A percentile compares a stretch with the other conserved stretches of the same genome.
These are phyloP conservation scores for Colletotrichum phormii DNA, from an alignment of 2,329 filamentous ascomycete genomes.

Conservation along the genomic window DNA sequence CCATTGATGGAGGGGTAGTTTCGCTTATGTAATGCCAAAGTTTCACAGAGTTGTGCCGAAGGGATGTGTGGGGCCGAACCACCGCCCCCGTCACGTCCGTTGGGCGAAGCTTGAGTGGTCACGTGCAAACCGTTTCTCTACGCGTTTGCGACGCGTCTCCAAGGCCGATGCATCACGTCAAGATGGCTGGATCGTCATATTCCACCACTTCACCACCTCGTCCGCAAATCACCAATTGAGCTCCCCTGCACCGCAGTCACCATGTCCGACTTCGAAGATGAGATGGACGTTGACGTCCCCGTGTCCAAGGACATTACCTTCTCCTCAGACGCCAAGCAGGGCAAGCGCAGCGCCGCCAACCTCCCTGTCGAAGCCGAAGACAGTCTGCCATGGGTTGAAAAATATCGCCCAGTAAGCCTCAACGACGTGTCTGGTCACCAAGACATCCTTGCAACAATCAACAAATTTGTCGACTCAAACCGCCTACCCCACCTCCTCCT, in stretches of 20 bases:
- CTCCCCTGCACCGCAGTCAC: neutral
- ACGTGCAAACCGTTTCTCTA: neutral
- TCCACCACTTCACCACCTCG: neutral
- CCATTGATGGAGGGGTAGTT: neutral
- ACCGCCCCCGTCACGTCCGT: too few species aligned
- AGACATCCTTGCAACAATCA: slow-evolving; percentile 97
- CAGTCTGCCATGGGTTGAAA: slow-evolving; percentile 96
- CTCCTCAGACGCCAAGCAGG: slow-evolving; percentile 82
- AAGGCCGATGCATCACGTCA: neutral
- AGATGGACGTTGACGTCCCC: slow-evolving; percentile 70
- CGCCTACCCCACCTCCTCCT: slow-evolving; percentile 94
- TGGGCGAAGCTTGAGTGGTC: slow-evolving; percentile 19
- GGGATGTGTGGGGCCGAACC: neutral
- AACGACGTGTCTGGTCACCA: slow-evolving; percentile 96
- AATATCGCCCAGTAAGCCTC: slow-evolving; percentile 90
- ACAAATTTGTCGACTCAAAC: slow-evolving; percentile 96
- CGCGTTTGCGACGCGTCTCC: slow-evolving; percentile 35
- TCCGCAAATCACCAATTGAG: neutral
- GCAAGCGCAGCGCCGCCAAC: slow-evolving; percentile 92
- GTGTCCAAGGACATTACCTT: slow-evolving; percentile 69
- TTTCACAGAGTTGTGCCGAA: neutral
- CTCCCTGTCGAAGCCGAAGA: slow-evolving; percentile 94
- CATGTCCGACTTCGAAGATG: slow-evolving; percentile 72
- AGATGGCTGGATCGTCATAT: neutral
- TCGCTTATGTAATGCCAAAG: neutral